Evolutionary conservation across 805 yeast species (phyloP).

Genomic region (Lipomyces japonicus): DNA sequence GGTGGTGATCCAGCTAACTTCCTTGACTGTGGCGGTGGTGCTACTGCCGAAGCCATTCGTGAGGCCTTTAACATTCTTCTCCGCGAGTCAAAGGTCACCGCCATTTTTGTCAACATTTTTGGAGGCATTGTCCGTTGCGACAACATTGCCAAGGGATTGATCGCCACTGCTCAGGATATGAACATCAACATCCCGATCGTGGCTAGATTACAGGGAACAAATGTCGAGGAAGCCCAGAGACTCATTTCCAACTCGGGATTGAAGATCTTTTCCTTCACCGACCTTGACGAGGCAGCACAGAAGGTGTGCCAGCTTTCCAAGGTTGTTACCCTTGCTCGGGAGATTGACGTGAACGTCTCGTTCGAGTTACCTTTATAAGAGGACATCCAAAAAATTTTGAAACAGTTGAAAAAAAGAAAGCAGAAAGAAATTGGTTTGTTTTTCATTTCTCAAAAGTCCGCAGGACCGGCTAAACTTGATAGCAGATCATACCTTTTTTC

Average conservation of each 20-base stretch:
- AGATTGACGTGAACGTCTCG: conserved; percentile 48
- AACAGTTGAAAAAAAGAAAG: not conserved
- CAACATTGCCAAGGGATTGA: conserved; percentile 95
- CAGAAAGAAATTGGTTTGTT: no score
- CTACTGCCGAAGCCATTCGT: conserved; percentile 97
- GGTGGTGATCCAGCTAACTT: conserved; percentile 99
- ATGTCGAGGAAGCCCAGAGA: conserved; percentile 81
- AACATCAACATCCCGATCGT: conserved; percentile 90
- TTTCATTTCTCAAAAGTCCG: no score
- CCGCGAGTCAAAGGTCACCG: conserved; percentile 82
- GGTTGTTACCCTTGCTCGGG: conserved; percentile 48
- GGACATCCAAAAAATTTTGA: not conserved
- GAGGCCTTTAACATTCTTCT: conserved; percentile 92
- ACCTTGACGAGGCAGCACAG: conserved; percentile 96
- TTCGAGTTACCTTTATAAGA: conserved; percentile 47
- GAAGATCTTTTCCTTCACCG: conserved; percentile 85
- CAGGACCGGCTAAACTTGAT: no score
- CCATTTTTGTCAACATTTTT: conserved; percentile 96
- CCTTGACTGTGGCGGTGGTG: conserved; percentile 99
- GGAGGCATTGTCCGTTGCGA: conserved; percentile 99
- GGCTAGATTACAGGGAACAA: conserved; percentile 98
- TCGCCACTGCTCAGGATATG: conserved; percentile 89
- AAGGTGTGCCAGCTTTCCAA: conserved; percentile 76
- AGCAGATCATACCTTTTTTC: no score
- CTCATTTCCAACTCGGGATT: conserved; percentile 84